These are phyloP conservation scores for Aurifilum marmelostoma DNA, from an alignment of 2,329 filamentous ascomycete species.

Conservation along the genomic window DNA sequence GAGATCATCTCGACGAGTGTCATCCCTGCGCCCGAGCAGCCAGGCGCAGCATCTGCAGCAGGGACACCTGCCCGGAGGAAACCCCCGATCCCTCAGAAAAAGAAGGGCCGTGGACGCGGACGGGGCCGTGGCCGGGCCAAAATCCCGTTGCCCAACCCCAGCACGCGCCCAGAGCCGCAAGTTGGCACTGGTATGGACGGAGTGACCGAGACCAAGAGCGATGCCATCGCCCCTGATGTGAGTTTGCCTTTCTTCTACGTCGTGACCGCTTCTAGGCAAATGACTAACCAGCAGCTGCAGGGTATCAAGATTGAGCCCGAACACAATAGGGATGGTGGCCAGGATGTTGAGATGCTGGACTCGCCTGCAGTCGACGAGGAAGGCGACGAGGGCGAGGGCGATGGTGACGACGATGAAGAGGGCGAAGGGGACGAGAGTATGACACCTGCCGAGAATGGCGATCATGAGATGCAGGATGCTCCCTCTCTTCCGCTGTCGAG, in stretches of 20 bases:
- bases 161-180: constrained; percentile 38
- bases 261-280: background rate
- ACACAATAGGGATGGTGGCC: constrained; percentile 44
- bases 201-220: constrained; percentile 43
- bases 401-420: constrained; percentile 52
- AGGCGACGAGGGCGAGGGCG: constrained; percentile 51
- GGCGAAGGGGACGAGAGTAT: constrained; percentile 50
- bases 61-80: constrained; percentile 58
- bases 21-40: constrained; percentile 58
- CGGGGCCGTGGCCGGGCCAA: constrained; percentile 69
- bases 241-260: constrained; percentile 31
- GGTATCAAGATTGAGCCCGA: constrained; percentile 48
- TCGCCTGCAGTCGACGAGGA: constrained; percentile 51
- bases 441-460: constrained; percentile 36
- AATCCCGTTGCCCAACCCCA: constrained; percentile 40
- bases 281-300: constrained; percentile 36
- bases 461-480: constrained; percentile 35
- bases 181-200: constrained; percentile 44
- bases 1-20: constrained; percentile 72
- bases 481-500: constrained; percentile 19
- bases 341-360: constrained; percentile 59
- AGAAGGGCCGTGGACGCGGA: constrained; percentile 62
- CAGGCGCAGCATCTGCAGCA: constrained; percentile 52
- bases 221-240: constrained; percentile 45
- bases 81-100: constrained; percentile 78